Base-by-base conservation (phyloP, 176 grass and related monocot species). In the Luzula sylvatica region DNA sequence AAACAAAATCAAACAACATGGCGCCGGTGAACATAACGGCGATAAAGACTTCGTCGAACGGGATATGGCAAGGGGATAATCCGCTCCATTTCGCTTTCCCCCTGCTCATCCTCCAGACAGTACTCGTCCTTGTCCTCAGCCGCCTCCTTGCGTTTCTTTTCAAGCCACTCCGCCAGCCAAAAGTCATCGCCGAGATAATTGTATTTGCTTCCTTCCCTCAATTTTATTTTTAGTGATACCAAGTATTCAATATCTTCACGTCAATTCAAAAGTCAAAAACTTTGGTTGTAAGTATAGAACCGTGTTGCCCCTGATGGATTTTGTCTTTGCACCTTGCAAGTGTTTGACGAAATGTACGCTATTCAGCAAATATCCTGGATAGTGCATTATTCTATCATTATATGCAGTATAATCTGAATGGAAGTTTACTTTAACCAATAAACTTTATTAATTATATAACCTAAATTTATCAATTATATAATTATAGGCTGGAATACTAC, bases 41-140 rank as follows among this genome's bases (percentile, higher is more conserved):
- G 14, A 72, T 88, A 53, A 84, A 78, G 73, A 84, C 88, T 9
- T 78, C 88, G 0, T 95, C 88, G 1, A 84, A 95, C 52, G 88
- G 88, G 0, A 15, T 95, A 12, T 88, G 88, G 79, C 88, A 95
- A 28, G 88, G 88, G 12, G 83, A 95, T 60, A 9, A 88, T 73
- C 88, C 88, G 1, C 76, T 95, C n/a, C 79, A 72, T 76, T 95
- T 95, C 76, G 76, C 83, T 26, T 88, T 95, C 51, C 83, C 83
- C 0, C 69, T 95, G 0, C 72, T 95, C 22, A 84, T 88, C 55
- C 38, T 84, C 0, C 88, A 95, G 21, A 55, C 83, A 1, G 77
- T 83, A 2, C 45, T 95, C 25, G 74, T 95, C 41, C 56, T 88
- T 0, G 40, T 78, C 26, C 69, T 95, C 13, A 72, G 88, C 72